These are phyloP conservation scores for Coniochaeta hoffmannii DNA, from an alignment of 2,329 filamentous ascomycete species.

Conservation along the genomic window DNA sequence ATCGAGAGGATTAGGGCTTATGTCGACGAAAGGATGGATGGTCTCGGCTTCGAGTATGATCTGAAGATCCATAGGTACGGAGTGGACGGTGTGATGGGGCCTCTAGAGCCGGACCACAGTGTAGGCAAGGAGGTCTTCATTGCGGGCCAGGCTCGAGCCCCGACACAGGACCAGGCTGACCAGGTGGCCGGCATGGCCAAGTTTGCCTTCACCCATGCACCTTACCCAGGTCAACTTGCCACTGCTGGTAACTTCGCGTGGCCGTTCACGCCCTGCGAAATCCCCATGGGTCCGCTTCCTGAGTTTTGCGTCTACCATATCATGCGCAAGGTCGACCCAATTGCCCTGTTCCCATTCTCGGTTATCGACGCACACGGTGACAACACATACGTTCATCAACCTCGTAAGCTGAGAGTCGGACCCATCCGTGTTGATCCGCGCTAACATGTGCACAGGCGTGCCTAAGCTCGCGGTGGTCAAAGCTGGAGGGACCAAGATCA, in stretches of 20 bases:
- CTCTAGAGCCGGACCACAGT: slow-evolving; percentile 8
- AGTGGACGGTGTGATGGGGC: slow-evolving; percentile 22
- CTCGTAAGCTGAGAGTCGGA: neutral
- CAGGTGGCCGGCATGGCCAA: slow-evolving; percentile 32
- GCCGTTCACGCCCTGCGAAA: slow-evolving; percentile 8
- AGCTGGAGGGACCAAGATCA: neutral
- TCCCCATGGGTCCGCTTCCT: slow-evolving; percentile 24
- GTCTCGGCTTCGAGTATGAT: slow-evolving; percentile 3
- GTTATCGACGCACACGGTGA: neutral
- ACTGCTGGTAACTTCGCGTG: slow-evolving; percentile 43
- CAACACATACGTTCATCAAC: slow-evolving; percentile 1
- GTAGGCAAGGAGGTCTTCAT: slow-evolving; percentile 34
- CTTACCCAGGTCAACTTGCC: slow-evolving; percentile 42
- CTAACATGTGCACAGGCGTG: neutral
- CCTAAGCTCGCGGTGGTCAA: neutral
- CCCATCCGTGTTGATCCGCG: neutral
- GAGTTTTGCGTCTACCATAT: slow-evolving; percentile 43
- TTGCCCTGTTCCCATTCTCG: slow-evolving; percentile 1
- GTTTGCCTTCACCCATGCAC: slow-evolving; percentile 34
- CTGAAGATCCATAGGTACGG: slow-evolving; percentile 39
- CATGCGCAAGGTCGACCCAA: slow-evolving; percentile 20
- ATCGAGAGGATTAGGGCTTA: slow-evolving; percentile 1
- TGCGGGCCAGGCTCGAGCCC: slow-evolving; percentile 37
- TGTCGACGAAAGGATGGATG: slow-evolving; percentile 10
- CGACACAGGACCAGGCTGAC: slow-evolving; percentile 36